phyloP scores from a whole-genome alignment of 2,329 filamentous ascomycete genomes.

The Diaporthe sp. region DNA sequence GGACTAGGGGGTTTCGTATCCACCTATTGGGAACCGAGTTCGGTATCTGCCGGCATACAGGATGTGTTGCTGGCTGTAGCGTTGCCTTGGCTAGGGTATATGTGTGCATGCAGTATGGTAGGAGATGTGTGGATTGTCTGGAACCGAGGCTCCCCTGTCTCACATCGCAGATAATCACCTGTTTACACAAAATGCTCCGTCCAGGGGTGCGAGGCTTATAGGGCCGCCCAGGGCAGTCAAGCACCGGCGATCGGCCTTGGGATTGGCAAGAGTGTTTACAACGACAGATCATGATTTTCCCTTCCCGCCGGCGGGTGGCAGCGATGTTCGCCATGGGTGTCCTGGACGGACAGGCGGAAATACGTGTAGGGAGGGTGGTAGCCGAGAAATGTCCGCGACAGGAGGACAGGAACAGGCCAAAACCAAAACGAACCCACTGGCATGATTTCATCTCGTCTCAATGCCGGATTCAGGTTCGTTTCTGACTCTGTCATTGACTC shows the following conservation, averaged over 20 bases:
- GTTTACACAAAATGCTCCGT: slow-evolving; percentile 22
- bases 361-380: not conserved
- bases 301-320: slow-evolving; percentile 21
- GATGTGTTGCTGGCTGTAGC: not conserved
- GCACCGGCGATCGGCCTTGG: slow-evolving; percentile 24
- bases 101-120: not conserved
- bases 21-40: not conserved
- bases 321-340: slow-evolving; percentile 23
- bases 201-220: slow-evolving; percentile 10
- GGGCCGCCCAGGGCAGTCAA: slow-evolving; percentile 4
- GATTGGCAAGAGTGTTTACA: slow-evolving; percentile 21
- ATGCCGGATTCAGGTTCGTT: slow-evolving; percentile 24
- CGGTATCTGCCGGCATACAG: slow-evolving; percentile 1
- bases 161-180: slow-evolving; percentile 28
- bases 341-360: not conserved
- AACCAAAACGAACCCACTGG: slow-evolving; percentile 31
- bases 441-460: slow-evolving; percentile 30
- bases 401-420: not conserved
- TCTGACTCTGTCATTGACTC: slow-evolving; percentile 22
- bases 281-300: slow-evolving; percentile 26
- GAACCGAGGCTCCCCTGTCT: slow-evolving; percentile 25
- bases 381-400: slow-evolving; percentile 23
- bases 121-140: not conserved
- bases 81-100: not conserved
- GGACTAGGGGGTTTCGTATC: slow-evolving; percentile 9